Evolutionary conservation across 2,329 filamentous ascomycete species (phyloP).

Genomic region (Colletotrichum australisinense): DNA sequence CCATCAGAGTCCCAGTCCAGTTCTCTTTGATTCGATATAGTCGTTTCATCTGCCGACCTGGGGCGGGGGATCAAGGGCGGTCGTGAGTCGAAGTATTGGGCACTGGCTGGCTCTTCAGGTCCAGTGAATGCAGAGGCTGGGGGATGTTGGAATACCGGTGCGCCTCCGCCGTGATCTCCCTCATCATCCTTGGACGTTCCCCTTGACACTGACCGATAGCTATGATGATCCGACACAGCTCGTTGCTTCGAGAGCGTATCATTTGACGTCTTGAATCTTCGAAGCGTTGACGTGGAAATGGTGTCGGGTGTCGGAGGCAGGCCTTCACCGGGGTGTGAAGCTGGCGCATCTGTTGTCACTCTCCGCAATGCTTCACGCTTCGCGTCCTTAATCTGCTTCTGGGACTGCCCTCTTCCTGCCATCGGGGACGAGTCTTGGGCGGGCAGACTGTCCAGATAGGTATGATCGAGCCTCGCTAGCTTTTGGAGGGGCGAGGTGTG

Average conservation of each 20-base stretch:
- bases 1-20: constrained; percentile 59
- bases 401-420: constrained; percentile 36
- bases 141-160: constrained; percentile 40
- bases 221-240: constrained; percentile 43
- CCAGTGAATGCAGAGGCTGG: constrained; percentile 48
- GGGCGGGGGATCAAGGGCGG: constrained; percentile 52
- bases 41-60: constrained; percentile 60
- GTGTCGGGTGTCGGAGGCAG: constrained; percentile 71
- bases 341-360: constrained; percentile 60
- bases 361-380: constrained; percentile 60
- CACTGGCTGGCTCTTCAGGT: constrained; percentile 37
- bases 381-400: constrained; percentile 53
- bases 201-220: constrained; percentile 45
- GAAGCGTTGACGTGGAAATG: constrained; percentile 66
- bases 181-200: constrained; percentile 36
- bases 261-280: constrained; percentile 61
- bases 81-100: constrained; percentile 44
- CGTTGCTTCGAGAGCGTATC: constrained; percentile 56
- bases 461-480: constrained; percentile 56
- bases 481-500: constrained; percentile 62
- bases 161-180: constrained; percentile 34
- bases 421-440: constrained; percentile 41
- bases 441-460: constrained; percentile 42
- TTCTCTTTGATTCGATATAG: constrained; percentile 51
- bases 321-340: constrained; percentile 53